Evolutionary conservation across 75 land plant genomes (phyloP).

Genomic region (Adiantum capillusveneris): DNA sequence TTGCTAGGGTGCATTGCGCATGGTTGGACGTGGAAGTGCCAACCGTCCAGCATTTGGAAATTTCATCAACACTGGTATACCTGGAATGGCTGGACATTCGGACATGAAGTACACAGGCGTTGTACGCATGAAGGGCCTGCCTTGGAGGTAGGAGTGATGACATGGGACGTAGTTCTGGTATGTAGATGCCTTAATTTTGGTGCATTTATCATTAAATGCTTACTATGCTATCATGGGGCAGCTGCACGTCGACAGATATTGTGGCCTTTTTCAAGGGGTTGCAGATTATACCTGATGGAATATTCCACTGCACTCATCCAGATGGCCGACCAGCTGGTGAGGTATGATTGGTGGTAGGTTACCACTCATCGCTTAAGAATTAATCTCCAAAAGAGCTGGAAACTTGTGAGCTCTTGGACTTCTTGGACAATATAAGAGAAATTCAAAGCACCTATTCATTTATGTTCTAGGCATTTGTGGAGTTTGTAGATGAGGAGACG

Average conservation of each 20-base stretch:
- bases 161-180: too few species aligned
- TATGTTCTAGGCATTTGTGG: slow-evolving; percentile 31
- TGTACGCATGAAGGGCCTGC: slow-evolving; percentile 38
- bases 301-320: slow-evolving; percentile 34
- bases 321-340: slow-evolving; percentile 45
- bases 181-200: too few species aligned
- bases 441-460: background rate
- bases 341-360: slow-evolving; percentile 6
- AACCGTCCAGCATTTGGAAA: slow-evolving; percentile 11
- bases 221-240: too few species aligned
- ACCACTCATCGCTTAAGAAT: too few species aligned
- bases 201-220: too few species aligned
- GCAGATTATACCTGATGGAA: slow-evolving; percentile 39
- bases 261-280: slow-evolving; percentile 37
- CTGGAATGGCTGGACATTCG: slow-evolving; percentile 40
- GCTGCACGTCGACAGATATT: slow-evolving; percentile 37
- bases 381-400: too few species aligned
- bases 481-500: slow-evolving; percentile 36
- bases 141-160: slow-evolving; percentile 22
- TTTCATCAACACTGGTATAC: slow-evolving; percentile 23
- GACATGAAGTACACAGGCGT: slow-evolving; percentile 42
- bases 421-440: background rate
- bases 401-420: background rate
- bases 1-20: slow-evolving; percentile 36
- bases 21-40: slow-evolving; percentile 35